These are phyloP conservation scores for Rhodamnia rubescens DNA, from an alignment of 345 rosid species.

Conservation along the genomic window DNA sequence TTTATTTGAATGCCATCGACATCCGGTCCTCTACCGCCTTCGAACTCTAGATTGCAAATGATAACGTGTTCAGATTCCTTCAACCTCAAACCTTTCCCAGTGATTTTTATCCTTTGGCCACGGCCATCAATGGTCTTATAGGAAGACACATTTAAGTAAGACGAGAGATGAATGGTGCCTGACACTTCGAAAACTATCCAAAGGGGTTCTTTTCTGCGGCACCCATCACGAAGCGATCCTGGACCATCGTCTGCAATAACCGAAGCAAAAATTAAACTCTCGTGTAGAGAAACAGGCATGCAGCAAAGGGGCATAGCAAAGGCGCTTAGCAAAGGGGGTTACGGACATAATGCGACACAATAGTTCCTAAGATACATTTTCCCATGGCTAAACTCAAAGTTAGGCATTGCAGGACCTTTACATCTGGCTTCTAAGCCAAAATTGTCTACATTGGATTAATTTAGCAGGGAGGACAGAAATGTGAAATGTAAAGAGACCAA, in stretches of 20 bases:
- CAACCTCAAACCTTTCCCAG: constrained; percentile 83
- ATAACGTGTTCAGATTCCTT: constrained; percentile 83
- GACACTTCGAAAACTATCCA: constrained; percentile 87
- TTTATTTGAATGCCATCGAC: constrained; percentile 94
- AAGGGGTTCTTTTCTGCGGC: constrained; percentile 63
- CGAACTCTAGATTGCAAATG: constrained; percentile 77
- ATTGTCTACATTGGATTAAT: neutral
- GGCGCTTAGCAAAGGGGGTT: neutral
- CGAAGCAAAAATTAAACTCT: neutral
- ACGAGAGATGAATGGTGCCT: constrained; percentile 58
- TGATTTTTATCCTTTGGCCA: constrained; percentile 71
- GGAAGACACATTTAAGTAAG: constrained; percentile 63
- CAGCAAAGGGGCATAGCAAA: neutral
- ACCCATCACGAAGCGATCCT: constrained; percentile 75
- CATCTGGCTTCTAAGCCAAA: neutral
- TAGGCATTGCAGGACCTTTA: neutral
- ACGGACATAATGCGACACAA: neutral
- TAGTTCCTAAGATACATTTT: neutral
- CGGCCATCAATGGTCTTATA: constrained; percentile 94
- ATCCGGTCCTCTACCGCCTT: constrained; percentile 81
- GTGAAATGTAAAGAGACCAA: neutral
- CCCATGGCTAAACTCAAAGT: neutral
- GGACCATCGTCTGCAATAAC: constrained; percentile 75
- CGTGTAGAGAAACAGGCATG: neutral
- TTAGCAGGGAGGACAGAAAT: neutral